These are phyloP conservation scores for Penicillium sp. DNA, from an alignment of 2,329 filamentous ascomycete species.

Conservation along the genomic window DNA sequence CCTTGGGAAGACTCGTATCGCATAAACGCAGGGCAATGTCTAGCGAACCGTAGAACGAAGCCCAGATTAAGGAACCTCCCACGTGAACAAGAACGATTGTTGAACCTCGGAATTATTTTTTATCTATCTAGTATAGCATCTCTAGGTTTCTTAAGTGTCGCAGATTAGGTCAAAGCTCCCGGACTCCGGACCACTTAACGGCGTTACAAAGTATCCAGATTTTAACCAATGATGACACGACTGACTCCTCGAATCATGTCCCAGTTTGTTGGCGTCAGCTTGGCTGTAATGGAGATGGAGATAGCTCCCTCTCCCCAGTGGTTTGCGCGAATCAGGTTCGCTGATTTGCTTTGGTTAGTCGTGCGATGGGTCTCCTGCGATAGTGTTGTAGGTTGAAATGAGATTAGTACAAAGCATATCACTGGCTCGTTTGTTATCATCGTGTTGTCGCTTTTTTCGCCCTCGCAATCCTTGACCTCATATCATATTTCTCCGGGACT, in stretches of 20 bases:
- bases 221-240: not conserved
- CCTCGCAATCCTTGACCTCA: not conserved
- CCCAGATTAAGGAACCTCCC: too few relatives aligned
- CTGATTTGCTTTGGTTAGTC: not conserved
- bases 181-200: slow-evolving; percentile 12
- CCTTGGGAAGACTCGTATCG: too few relatives aligned
- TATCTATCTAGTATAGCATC: not conserved
- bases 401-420: slow-evolving; percentile 3
- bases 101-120: not conserved
- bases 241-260: not conserved
- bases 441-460: not conserved
- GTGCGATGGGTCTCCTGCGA: not conserved
- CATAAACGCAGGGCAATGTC: too few relatives aligned
- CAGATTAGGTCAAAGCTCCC: slow-evolving; percentile 15
- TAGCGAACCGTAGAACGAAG: too few relatives aligned
- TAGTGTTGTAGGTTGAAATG: not conserved
- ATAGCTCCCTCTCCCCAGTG: not conserved
- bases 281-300: not conserved
- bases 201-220: slow-evolving; percentile 1
- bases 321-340: not conserved
- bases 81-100: too few relatives aligned
- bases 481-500: not conserved
- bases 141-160: not conserved
- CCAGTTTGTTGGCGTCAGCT: not conserved
- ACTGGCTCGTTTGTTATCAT: slow-evolving; percentile 6